A percentile compares a stretch with the other conserved stretches of the same genome.
These are phyloP conservation scores for Suillus variegatus DNA, from an alignment of 768 basidiomycete species.

Conservation along the genomic window DNA sequence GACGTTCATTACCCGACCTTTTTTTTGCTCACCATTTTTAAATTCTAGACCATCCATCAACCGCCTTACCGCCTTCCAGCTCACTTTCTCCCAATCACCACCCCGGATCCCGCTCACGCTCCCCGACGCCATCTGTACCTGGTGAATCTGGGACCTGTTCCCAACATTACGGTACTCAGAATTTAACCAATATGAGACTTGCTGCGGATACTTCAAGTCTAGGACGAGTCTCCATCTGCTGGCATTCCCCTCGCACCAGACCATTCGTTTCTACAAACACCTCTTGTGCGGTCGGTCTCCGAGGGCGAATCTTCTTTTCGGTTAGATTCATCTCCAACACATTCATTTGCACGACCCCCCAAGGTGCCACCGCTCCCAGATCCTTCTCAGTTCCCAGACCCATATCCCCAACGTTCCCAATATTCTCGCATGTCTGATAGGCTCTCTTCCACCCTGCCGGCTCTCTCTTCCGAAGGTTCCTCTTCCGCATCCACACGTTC, in stretches of 20 bases:
- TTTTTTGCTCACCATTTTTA: slow-evolving; percentile 21
- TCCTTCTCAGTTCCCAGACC: slow-evolving; percentile 70
- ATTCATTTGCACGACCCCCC: slow-evolving; percentile 43
- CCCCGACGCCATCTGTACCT: slow-evolving; percentile 37
- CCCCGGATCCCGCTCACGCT: slow-evolving; percentile 38
- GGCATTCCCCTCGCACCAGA: slow-evolving; percentile 19
- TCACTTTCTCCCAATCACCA: slow-evolving; percentile 33
- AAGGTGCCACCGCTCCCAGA: slow-evolving; percentile 55
- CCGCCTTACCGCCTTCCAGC: slow-evolving; percentile 32
- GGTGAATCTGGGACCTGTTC: slow-evolving; percentile 29
- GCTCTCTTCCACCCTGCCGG: slow-evolving; percentile 45
- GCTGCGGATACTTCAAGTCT: slow-evolving; percentile 14
- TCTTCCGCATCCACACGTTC: slow-evolving; percentile 74
- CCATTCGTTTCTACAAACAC: slow-evolving; percentile 32
- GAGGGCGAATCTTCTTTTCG: slow-evolving; percentile 41
- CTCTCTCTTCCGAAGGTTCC: slow-evolving; percentile 71
- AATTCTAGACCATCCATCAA: slow-evolving; percentile 31
- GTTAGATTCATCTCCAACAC: slow-evolving; percentile 37
- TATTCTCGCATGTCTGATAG: slow-evolving; percentile 40
- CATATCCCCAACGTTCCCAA: slow-evolving; percentile 61
- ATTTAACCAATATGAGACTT: slow-evolving; percentile 21
- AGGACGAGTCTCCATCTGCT: slow-evolving; percentile 20
- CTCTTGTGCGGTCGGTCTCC: slow-evolving; percentile 40
- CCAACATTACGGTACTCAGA: slow-evolving; percentile 18
- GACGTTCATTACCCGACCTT: slow-evolving; percentile 15